phyloP scores from a whole-genome alignment of 352 stramenopile genomes.

The Globisporangium uncinulatum region DNA sequence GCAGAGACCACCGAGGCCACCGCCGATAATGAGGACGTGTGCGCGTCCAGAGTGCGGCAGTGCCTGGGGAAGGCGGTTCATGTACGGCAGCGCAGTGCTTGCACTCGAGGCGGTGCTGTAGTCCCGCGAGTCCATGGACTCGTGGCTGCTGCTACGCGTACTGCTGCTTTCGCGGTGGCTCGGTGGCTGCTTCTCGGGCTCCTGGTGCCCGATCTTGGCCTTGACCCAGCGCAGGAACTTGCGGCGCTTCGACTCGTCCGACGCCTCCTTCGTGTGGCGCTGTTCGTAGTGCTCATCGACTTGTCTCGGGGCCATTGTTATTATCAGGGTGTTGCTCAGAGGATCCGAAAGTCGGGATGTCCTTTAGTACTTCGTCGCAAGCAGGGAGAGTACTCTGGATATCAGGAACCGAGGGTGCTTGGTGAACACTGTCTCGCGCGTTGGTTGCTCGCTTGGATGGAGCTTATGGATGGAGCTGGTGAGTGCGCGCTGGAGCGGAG shows the following conservation, averaged over 20 bases:
- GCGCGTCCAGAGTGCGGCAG: slow-evolving; percentile 1
- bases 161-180: slow-evolving; percentile 14
- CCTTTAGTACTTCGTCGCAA: too few relatives aligned
- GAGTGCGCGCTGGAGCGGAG: slow-evolving; percentile 1
- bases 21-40: slow-evolving; percentile 42
- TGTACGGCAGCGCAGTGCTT: slow-evolving; percentile 4
- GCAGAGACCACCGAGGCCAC: slow-evolving; percentile 49
- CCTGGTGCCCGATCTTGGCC: slow-evolving; percentile 31
- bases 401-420: too few relatives aligned
- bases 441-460: background rate
- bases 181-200: slow-evolving; percentile 6
- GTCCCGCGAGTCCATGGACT: slow-evolving; percentile 2
- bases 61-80: background rate
- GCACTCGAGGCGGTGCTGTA: slow-evolving; percentile 5
- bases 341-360: too few relatives aligned
- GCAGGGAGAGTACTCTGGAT: too few relatives aligned
- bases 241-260: slow-evolving; percentile 50
- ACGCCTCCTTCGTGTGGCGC: slow-evolving; percentile 23
- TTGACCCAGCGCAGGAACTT: slow-evolving; percentile 67
- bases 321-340: background rate
- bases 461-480: background rate
- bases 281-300: slow-evolving; percentile 29
- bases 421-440: too few relatives aligned
- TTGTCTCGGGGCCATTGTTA: slow-evolving; percentile 9
- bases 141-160: slow-evolving; percentile 8